These are phyloP conservation scores for Fusarium multiceps DNA, from an alignment of 2,329 filamentous ascomycete species.

Conservation along the genomic window DNA sequence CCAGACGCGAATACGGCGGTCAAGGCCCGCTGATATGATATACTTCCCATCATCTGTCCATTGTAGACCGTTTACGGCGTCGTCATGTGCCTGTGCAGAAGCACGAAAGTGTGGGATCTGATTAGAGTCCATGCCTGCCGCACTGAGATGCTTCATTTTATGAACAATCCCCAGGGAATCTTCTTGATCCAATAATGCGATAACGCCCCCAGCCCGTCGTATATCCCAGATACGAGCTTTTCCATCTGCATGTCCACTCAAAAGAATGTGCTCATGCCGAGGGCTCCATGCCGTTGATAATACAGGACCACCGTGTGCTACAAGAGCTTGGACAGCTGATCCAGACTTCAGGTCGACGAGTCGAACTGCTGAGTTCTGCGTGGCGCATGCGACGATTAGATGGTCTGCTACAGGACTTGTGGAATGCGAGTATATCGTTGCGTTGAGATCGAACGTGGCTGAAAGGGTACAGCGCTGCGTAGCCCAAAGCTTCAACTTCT, in stretches of 20 bases:
- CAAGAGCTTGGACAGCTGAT: slow-evolving; percentile 74
- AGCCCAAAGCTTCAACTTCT: slow-evolving; percentile 79
- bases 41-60: slow-evolving; percentile 86
- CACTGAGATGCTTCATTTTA: slow-evolving; percentile 50
- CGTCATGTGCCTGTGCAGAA: slow-evolving; percentile 76
- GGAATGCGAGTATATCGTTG: slow-evolving; percentile 80
- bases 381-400: slow-evolving; percentile 87
- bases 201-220: slow-evolving; percentile 77
- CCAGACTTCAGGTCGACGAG: slow-evolving; percentile 89
- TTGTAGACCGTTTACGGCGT: slow-evolving; percentile 83
- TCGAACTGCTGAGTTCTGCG: slow-evolving; percentile 84
- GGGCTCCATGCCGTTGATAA: slow-evolving; percentile 85
- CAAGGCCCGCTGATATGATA: slow-evolving; percentile 84
- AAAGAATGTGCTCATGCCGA: slow-evolving; percentile 79
- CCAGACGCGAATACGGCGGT: slow-evolving; percentile 89
- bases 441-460: slow-evolving; percentile 74
- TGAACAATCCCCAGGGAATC: slow-evolving; percentile 77
- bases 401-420: slow-evolving; percentile 78
- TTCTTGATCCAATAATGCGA: slow-evolving; percentile 85
- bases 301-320: slow-evolving; percentile 75
- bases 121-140: slow-evolving; percentile 47
- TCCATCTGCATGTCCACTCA: slow-evolving; percentile 87
- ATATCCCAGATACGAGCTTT: slow-evolving; percentile 89
- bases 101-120: slow-evolving; percentile 56
- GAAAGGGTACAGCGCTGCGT: slow-evolving; percentile 70